Evolutionary conservation across 768 basidiomycete genomes (phyloP), one percentile per base, ranked within the genome.

Genomic region (Melanogaster broomeanus): DNA sequence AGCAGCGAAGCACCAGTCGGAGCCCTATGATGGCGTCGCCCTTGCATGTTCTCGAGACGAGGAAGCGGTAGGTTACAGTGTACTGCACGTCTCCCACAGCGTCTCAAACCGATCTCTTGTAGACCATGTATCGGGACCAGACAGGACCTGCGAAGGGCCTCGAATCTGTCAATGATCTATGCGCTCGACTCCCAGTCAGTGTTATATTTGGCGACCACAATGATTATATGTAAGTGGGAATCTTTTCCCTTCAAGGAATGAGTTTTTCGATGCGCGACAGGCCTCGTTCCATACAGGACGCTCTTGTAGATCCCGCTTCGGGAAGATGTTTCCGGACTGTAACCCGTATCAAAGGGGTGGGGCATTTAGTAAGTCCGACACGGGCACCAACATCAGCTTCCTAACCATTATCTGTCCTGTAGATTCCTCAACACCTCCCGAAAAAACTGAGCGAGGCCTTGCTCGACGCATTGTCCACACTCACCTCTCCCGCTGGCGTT

Each of bases 71-170:
- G n/a, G n/a, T n/a, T n/a, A n/a, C 56, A 51, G 79, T 69, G 8
- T 31, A 22, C 10, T 24, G n/a, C 12, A 18, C 46, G 6, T 24
- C n/a, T 25, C 18, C 9, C 16, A n/a, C 3, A 25, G 31, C 15
- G 7, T 41, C 49, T 39, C 33, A 16, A 18, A 30, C 51, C 38
- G 51, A 42, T 6, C 16, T 31, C 28, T 22, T 25, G 22, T 44
- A 85, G 84, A 77, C 76, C 2, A 87, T 87, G 85, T 87, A 87
- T 57, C 64, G 72, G 35, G 85, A 87, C 49, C 63, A 66, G 22
- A 76, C 80, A 5, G 85, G 84, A 3, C 70, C 80, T 2, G 74
- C 72, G 12, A 77, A 74, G 51, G 82, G 85, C 6, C 74, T 87
- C 8, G 61, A 71, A 35, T 74, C 73, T 8, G 58, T 87, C 46